Evolutionary conservation across 352 stramenopile genomes (phyloP), one percentile per base, ranked within the genome.

Genomic region (Phytopythium vexans): DNA sequence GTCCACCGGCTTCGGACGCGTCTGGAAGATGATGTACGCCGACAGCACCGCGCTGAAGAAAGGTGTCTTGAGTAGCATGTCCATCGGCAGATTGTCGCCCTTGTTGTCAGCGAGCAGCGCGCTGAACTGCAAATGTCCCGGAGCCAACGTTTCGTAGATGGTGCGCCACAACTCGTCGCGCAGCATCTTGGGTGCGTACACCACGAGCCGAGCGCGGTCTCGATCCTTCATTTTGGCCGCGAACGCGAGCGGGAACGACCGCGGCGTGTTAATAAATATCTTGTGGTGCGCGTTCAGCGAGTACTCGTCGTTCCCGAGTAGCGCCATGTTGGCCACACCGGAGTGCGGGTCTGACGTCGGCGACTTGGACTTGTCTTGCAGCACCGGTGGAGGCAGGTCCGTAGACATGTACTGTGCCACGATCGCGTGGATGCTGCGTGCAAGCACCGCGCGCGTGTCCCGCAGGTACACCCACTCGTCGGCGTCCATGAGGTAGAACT

Each of bases 231-330:
- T 73, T 43, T 70, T 60, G 11, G 58, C 52, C 6, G 69, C 71
- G 33, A 78, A 86, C 8, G 72, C 55, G 37, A 88, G 58, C n/a
- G 77, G 72, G 55, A 86, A 86, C 51, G 74, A 86, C 21, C 74
- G 76, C 42, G 76, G 79, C 35, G 79, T 69, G 64, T 89, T 89
- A 66, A 89, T 88, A 84, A 89, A 89, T 77, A 89, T 84, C 54
- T 88, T 85, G 68, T 89, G 77, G 63, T 89, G 74, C 44, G 71
- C 60, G 54, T 89, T 89, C 14, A 89, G 64, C 53, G 74, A 74
- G 65, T 86, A 89, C 48, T 85, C 67, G 52, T 88, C 76, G 32
- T 75, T 83, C 16, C 72, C 51, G 32, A 70, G 61, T 3, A 74
- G 62, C 16, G 63, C 62, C 6, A 27, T 27, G 21, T 27, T 27